Conservation (phyloP, 148 eudicot genomes). For the Diospyros lotus region DNA sequence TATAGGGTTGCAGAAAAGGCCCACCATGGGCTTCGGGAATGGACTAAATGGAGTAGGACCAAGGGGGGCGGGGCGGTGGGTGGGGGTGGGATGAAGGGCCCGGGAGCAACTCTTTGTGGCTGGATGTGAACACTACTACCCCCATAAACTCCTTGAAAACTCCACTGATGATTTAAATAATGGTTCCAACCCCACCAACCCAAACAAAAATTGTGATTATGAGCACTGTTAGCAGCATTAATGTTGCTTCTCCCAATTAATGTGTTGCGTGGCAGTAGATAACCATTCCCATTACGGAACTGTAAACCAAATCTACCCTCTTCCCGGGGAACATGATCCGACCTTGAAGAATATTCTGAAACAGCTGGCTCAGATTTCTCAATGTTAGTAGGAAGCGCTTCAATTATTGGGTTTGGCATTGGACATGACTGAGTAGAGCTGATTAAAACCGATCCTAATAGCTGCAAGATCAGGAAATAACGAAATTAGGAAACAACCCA, state of each 20-base stretch:
- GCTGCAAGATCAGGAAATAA: no score
- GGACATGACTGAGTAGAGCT: constrained; percentile 38
- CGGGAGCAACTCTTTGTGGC: constrained; percentile 39
- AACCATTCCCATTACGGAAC: constrained; percentile 44
- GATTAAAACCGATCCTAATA: no score
- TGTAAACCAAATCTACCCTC: constrained; percentile 38
- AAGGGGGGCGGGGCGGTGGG: constrained; percentile 11
- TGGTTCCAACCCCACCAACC: constrained; percentile 64
- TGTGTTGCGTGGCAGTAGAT: constrained; percentile 47
- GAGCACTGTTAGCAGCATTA: constrained; percentile 58
- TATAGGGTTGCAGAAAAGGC: constrained; percentile 44
- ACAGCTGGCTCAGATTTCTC: constrained; percentile 37
- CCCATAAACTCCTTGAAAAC: constrained; percentile 43
- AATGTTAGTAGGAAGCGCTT: constrained; percentile 28
- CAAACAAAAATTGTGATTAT: constrained; percentile 44
- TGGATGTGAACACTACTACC: constrained; percentile 57
- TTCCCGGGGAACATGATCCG: constrained; percentile 43
- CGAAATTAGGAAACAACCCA: no score
- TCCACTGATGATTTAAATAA: constrained; percentile 63
- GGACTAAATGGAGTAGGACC: constrained; percentile 36
- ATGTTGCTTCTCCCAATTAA: constrained; percentile 48
- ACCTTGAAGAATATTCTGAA: constrained; percentile 39
- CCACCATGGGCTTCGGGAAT: constrained; percentile 34
- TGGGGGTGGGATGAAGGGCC: constrained; percentile 45
- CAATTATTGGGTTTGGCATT: constrained; percentile 28